Conservation (phyloP, 164 flowering plant species). For the Paratinospora sagittata region DNA sequence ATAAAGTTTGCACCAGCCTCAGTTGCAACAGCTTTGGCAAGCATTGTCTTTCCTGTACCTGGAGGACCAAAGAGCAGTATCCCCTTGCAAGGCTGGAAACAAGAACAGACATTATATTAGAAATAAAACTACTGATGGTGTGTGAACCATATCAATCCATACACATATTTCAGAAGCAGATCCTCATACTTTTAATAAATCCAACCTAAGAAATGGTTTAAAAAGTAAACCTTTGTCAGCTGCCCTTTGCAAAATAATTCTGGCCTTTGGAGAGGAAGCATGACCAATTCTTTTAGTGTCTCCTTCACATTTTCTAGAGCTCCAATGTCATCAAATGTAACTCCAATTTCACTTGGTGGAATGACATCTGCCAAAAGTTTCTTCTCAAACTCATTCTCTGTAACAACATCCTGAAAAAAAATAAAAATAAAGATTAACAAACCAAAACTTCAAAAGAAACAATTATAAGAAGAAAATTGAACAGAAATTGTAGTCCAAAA, state of each 20-base stretch:
- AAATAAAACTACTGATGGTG: background rate
- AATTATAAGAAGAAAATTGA: background rate
- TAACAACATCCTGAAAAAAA: constrained; percentile 74
- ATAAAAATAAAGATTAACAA: background rate
- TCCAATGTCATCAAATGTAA: constrained; percentile 91
- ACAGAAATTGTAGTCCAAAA: background rate
- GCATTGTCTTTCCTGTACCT: constrained; percentile 98
- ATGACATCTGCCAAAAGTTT: constrained; percentile 86
- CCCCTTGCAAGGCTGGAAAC: constrained; percentile 87
- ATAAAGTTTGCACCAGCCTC: constrained; percentile 97
- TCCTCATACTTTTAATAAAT: background rate
- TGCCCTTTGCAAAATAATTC: constrained; percentile 92
- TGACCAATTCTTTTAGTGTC: constrained; percentile 89
- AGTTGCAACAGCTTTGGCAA: constrained; percentile 97
- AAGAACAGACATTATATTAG: background rate
- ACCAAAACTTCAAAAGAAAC: background rate
- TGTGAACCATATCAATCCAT: background rate
- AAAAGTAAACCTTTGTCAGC: constrained; percentile 61
- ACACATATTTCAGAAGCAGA: background rate
- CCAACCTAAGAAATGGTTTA: background rate
- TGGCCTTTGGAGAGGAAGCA: constrained; percentile 97
- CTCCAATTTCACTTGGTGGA: constrained; percentile 92
- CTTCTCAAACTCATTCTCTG: constrained; percentile 96
- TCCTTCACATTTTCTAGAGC: constrained; percentile 90
- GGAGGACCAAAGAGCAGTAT: constrained; percentile 96